Conservation (phyloP, 2,329 filamentous ascomycete species). For the Colletotrichum sp. region DNA sequence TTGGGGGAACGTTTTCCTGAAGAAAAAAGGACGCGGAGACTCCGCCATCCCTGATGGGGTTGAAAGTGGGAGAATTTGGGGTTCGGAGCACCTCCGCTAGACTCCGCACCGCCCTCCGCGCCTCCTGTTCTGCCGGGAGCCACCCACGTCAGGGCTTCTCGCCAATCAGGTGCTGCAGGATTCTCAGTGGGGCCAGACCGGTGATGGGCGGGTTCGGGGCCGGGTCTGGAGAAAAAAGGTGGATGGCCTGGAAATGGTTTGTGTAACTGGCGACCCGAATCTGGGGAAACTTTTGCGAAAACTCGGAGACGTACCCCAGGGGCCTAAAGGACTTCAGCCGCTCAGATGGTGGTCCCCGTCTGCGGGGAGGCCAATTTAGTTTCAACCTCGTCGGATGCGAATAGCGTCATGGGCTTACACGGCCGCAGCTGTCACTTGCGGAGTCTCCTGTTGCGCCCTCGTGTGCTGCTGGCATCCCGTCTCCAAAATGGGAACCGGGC, state of each 20-base stretch:
- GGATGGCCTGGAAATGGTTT: neutral
- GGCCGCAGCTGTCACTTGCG: neutral
- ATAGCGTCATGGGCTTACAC: neutral
- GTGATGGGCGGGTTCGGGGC: neutral
- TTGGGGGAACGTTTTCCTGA: neutral
- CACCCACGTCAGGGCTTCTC: neutral
- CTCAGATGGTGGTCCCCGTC: neutral
- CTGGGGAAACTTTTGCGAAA: neutral
- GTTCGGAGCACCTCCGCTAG: constrained; percentile 18
- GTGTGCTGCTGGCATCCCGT: neutral
- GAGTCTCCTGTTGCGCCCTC: constrained; percentile 17
- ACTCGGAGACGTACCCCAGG: neutral
- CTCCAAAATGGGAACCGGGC: neutral
- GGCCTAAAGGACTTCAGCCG: neutral
- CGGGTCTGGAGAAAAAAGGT: constrained; percentile 1
- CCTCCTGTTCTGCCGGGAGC: neutral
- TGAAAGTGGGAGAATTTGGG: neutral
- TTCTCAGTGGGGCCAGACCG: neutral
- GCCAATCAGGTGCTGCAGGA: neutral
- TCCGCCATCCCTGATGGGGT: neutral
- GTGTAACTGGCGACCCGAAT: neutral
- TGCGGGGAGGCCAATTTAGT: neutral
- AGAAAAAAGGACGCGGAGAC: constrained; percentile 1
- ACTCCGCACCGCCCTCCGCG: constrained; percentile 15
- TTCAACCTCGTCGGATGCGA: neutral